These are phyloP conservation scores for Tranzscheliella williamsii DNA, from an alignment of 1,284 basidiomycete species.

Conservation along the genomic window DNA sequence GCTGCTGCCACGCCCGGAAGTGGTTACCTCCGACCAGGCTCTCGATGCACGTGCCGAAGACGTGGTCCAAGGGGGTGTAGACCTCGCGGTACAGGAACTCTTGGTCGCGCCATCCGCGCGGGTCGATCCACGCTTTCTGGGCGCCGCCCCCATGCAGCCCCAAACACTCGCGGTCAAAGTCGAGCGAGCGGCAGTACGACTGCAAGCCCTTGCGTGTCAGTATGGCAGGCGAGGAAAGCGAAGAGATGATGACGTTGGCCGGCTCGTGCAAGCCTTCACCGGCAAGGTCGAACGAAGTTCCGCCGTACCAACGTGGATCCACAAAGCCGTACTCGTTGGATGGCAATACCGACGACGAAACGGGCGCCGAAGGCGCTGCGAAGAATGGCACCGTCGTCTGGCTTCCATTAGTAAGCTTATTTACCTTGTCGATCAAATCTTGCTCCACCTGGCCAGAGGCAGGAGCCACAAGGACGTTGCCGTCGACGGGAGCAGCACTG, in stretches of 20 bases:
- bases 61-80: conserved; percentile 39
- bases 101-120: conserved; percentile 34
- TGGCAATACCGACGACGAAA: neutral
- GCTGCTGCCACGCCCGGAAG: conserved; percentile 68
- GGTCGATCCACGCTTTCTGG: conserved; percentile 43
- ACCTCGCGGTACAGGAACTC: conserved; percentile 47
- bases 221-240: conserved; percentile 37
- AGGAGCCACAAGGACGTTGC: neutral
- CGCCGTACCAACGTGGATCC: conserved; percentile 42
- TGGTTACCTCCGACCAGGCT: conserved; percentile 86
- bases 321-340: conserved; percentile 35
- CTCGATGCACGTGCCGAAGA: conserved; percentile 64
- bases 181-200: conserved; percentile 42
- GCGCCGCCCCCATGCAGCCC: conserved; percentile 47
- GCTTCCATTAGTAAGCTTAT: conserved; percentile 5
- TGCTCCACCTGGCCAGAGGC: neutral
- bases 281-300: conserved; percentile 36
- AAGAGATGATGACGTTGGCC: conserved; percentile 53
- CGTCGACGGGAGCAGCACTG: neutral
- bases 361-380: neutral
- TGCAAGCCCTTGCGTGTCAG: conserved; percentile 51
- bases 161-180: conserved; percentile 57
- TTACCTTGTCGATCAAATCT: conserved; percentile 2
- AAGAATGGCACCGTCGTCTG: conserved; percentile 24
- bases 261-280: conserved; percentile 48